These are phyloP conservation scores for Elaeagnus macrophylla DNA, from an alignment of 306 rosid genomes.

Conservation along the genomic window DNA sequence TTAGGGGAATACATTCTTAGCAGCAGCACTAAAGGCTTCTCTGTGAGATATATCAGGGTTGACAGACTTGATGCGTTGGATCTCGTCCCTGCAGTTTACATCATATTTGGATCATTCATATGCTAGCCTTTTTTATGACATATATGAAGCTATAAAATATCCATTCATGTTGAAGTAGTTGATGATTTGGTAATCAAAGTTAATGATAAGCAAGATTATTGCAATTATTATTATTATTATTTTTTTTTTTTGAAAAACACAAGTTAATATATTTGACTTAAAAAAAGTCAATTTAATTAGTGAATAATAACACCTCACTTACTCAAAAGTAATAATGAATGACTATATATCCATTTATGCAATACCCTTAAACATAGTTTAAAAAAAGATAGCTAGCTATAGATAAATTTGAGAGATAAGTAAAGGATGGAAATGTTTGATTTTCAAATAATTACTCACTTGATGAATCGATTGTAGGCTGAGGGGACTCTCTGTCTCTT, in stretches of 20 bases:
- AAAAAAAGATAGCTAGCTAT: background rate
- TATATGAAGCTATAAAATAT: background rate
- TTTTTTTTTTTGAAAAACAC: too few species aligned
- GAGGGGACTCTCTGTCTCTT: slow-evolving; percentile 55
- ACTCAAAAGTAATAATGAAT: too few species aligned
- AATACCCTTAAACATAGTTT: background rate
- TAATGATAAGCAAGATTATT: too few species aligned
- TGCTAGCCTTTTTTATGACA: background rate
- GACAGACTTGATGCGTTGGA: slow-evolving; percentile 53
- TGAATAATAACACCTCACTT: too few species aligned
- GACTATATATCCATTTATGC: too few species aligned
- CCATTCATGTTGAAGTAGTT: too few species aligned
- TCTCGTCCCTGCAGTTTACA: slow-evolving; percentile 39
- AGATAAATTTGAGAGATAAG: background rate
- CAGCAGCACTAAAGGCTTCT: slow-evolving; percentile 54
- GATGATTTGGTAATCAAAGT: too few species aligned
- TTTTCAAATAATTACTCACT: slow-evolving; percentile 28
- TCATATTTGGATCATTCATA: background rate
- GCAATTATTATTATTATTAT: too few species aligned
- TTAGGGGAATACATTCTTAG: slow-evolving; percentile 34
- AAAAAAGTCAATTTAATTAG: too few species aligned
- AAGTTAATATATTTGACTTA: too few species aligned
- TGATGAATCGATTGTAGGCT: slow-evolving; percentile 49
- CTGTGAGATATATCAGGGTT: slow-evolving; percentile 48
- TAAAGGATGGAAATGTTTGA: background rate